Evolutionary conservation across 2,329 filamentous ascomycete species (phyloP), one percentile per base, ranked within the genome.

Genomic region (Venturia effusa): DNA sequence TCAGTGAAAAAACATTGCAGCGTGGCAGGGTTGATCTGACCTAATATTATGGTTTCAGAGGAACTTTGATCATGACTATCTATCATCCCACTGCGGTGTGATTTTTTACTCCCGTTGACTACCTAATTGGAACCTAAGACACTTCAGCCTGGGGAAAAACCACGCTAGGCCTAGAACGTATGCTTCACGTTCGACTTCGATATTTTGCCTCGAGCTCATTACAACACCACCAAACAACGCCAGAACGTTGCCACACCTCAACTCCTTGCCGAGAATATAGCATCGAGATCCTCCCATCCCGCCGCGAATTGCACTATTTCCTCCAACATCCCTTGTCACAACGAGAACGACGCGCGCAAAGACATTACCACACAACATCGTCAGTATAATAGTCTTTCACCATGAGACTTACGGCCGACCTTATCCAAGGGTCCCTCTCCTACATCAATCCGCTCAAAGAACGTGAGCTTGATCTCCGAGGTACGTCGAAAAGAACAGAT

Each of bases 361-460:
- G 51, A 34, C 32, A 57, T 27, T 6, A 27, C 30, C 32, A 15
- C 27, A 57, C 17, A 51, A 7, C 22, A 51, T 34, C 51, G 51
- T 57, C 7, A 57, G 51, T 57, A 57, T 60, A 60, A 30, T 3
- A 43, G 30, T n/a, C 61, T 39, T n/a, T 19, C 62, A 80, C 68
- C 59, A 97, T 99, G 94, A 88, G 93, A 83, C 87, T 99, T 80
- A 97, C 93, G 68, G 88, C 90, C 70, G 94, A 97, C 77, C 87
- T 97, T 73, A 95, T 99, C 80, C 86, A 91, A 78, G 87, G 86
- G 77, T 96, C 94, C 74, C 88, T 96, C 70, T 97, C 93, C 76
- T 99, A 97, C 83, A 89, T 97, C 79, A 99, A 97, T 80, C 92
- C 93, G 76, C 85, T 99, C 77, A 96, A 94, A 81, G 94, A 99